Percentiles rank a stretch among this genome's conserved stretches.
These are phyloP conservation scores for Plasmodium coatneyi DNA, from an alignment of 169 alveolate genomes.

Conservation along the genomic window DNA sequence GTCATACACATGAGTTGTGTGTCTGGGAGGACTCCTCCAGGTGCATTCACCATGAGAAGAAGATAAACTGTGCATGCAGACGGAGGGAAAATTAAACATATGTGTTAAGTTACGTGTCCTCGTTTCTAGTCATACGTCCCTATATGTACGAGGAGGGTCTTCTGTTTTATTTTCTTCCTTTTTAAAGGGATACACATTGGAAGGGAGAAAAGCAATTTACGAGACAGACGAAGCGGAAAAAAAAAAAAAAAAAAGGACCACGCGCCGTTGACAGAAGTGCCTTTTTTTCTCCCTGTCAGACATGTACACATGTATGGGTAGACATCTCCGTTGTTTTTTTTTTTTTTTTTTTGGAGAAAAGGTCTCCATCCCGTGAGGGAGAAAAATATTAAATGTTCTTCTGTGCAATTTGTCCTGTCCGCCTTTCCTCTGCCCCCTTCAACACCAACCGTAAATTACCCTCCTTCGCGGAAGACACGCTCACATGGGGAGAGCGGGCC, in stretches of 20 bases:
- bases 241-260: not conserved
- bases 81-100: not conserved
- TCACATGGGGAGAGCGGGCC: conserved; percentile 24
- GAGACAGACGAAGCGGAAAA: not conserved
- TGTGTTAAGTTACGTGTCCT: not conserved
- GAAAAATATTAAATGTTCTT: not conserved
- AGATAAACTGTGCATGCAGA: not conserved
- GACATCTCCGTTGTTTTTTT: not conserved
- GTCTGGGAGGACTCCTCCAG: not conserved
- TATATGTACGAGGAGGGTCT: not conserved
- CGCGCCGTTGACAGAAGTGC: not conserved
- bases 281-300: no score
- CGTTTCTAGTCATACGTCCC: not conserved
- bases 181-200: not conserved
- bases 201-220: not conserved
- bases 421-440: not conserved
- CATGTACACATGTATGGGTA: no score
- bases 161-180: not conserved
- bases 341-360: not conserved
- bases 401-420: not conserved
- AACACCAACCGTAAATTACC: not conserved
- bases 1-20: not conserved
- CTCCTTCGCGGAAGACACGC: not conserved
- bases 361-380: not conserved
- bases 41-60: not conserved